Percentiles rank a stretch among this genome's conserved stretches.
phyloP scores from a whole-genome alignment of 2,329 filamentous ascomycete genomes.

The Colletotrichum somersetense region DNA sequence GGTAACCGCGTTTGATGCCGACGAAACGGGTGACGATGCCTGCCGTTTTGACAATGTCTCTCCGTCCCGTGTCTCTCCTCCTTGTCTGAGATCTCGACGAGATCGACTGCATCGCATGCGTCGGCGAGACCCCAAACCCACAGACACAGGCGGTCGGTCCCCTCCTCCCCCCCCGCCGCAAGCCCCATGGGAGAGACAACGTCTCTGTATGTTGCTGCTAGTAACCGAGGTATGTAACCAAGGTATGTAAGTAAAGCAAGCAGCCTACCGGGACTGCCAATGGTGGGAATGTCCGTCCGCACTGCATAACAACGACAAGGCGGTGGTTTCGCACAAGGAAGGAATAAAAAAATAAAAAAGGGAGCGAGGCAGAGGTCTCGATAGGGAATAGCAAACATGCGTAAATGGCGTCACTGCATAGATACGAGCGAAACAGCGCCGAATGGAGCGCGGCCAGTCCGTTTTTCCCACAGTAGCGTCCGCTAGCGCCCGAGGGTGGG shows the following conservation, averaged over 20 bases:
- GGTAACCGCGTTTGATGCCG: conserved; percentile 35
- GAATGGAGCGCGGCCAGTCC: conserved; percentile 41
- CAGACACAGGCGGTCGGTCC: not conserved
- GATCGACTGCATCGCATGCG: conserved; percentile 36
- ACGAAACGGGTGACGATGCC: conserved; percentile 27
- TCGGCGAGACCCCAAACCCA: conserved; percentile 38
- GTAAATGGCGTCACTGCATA: conserved; percentile 40
- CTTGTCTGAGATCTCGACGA: conserved; percentile 40
- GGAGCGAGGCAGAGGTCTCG: conserved; percentile 22
- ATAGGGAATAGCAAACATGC: conserved; percentile 39
- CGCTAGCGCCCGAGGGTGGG: conserved; percentile 39
- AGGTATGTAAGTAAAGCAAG: not conserved
- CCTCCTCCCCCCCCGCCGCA: not conserved
- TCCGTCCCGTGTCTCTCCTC: conserved; percentile 39
- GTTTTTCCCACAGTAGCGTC: conserved; percentile 40
- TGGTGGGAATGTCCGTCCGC: conserved; percentile 19
- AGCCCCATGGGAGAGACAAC: not conserved
- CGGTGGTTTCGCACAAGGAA: conserved; percentile 5
- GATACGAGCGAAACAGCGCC: conserved; percentile 41
- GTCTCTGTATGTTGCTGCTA: conserved; percentile 6
- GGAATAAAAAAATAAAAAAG: not conserved
- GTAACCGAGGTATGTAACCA: too few relatives aligned
- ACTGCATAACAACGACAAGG: conserved; percentile 23
- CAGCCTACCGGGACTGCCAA: conserved; percentile 18
- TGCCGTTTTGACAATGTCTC: conserved; percentile 29